Conservation (phyloP, 129 eudicot species). For the Flaveria linearis region DNA sequence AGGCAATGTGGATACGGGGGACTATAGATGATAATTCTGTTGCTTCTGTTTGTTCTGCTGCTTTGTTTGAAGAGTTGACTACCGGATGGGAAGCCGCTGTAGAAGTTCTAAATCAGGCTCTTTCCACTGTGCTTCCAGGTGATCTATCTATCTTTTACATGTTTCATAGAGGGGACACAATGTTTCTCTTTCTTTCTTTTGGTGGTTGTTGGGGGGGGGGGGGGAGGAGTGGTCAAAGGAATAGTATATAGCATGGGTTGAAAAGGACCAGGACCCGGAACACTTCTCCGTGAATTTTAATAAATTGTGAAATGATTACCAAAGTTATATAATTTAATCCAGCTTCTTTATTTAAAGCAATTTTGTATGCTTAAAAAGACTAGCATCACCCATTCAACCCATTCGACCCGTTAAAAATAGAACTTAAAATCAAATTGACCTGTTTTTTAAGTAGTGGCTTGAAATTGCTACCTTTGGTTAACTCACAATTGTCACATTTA, state of each 20-base stretch:
- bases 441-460: background rate
- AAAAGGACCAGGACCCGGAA: no score
- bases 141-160: constrained; percentile 17
- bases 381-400: no score
- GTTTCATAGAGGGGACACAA: background rate
- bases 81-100: constrained; percentile 63
- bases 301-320: no score
- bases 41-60: constrained; percentile 87
- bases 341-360: no score
- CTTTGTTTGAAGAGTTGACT: constrained; percentile 91
- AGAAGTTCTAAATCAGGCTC: constrained; percentile 64
- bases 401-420: no score
- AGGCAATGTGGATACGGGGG: constrained; percentile 64
- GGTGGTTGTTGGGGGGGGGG: no score
- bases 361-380: no score
- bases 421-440: no score
- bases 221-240: background rate
- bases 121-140: constrained; percentile 95
- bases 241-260: no score
- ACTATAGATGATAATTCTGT: constrained; percentile 58
- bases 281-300: no score
- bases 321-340: no score
- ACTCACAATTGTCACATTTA: background rate
- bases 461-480: background rate
- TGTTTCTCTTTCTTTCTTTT: background rate